Conservation (phyloP, 129 eudicot genomes). For the Centaurea solstitialis region DNA sequence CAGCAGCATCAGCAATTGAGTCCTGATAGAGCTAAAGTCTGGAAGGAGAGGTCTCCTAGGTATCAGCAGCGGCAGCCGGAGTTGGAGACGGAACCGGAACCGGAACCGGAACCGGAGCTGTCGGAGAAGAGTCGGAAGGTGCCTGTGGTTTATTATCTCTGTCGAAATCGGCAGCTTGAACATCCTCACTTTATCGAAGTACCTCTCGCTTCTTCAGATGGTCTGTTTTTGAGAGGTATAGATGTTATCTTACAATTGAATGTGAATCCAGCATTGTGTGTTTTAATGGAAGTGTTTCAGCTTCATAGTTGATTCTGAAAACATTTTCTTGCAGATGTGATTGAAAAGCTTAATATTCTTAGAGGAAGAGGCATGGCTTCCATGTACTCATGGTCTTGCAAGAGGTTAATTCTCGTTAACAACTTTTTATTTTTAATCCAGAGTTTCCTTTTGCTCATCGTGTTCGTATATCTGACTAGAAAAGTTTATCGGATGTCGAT, state of each 20-base stretch:
- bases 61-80: constrained; percentile 42
- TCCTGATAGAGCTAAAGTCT: constrained; percentile 92
- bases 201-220: constrained; percentile 74
- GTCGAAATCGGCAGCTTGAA: constrained; percentile 85
- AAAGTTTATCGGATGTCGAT: neutral
- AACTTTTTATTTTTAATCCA: neutral
- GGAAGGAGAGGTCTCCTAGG: constrained; percentile 93
- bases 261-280: constrained; percentile 31
- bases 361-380: constrained; percentile 99
- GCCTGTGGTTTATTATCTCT: constrained; percentile 84
- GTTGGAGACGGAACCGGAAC: constrained; percentile 29
- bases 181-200: constrained; percentile 99
- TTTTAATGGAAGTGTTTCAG: neutral
- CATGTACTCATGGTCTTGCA: constrained; percentile 97
- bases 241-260: constrained; percentile 33
- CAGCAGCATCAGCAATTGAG: constrained; percentile 68
- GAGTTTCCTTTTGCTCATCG: neutral
- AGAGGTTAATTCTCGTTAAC: constrained; percentile 55
- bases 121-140: constrained; percentile 51
- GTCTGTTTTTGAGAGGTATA: constrained; percentile 89
- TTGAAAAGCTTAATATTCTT: constrained; percentile 76
- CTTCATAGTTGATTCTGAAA: neutral
- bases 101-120: constrained; percentile 25
- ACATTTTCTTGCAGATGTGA: constrained; percentile 63
- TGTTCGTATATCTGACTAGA: neutral